These are phyloP conservation scores for Amanita rimosa DNA, from an alignment of 768 basidiomycete species.

Conservation along the genomic window DNA sequence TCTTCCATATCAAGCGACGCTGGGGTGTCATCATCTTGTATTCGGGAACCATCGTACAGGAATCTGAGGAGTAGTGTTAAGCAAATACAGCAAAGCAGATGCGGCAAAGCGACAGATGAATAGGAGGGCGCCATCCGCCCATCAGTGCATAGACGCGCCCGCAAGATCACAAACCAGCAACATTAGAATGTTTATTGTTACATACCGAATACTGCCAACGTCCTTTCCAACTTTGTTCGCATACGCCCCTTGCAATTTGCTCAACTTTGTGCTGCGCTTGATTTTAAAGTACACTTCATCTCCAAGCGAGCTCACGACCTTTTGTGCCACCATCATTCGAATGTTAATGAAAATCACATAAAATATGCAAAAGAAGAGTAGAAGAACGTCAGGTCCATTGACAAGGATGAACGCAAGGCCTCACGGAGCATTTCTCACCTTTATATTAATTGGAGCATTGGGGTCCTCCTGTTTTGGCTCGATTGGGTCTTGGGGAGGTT, in stretches of 20 bases:
- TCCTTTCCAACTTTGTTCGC: constrained; percentile 90
- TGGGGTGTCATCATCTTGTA: constrained; percentile 86
- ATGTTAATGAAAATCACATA: constrained; percentile 1
- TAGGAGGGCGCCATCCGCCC: neutral
- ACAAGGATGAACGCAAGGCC: neutral
- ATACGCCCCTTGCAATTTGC: constrained; percentile 89
- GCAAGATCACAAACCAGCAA: neutral
- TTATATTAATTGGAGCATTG: constrained; percentile 67
- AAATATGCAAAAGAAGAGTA: neutral
- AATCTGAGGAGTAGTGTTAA: constrained; percentile 38
- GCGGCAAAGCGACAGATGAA: neutral
- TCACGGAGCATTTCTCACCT: constrained; percentile 34
- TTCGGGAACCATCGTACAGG: constrained; percentile 81
- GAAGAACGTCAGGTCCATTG: neutral
- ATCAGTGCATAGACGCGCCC: neutral
- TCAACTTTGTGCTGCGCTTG: constrained; percentile 84
- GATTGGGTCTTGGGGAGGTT: constrained; percentile 23
- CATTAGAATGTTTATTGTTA: constrained; percentile 7
- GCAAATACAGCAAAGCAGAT: neutral
- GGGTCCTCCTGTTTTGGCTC: constrained; percentile 44
- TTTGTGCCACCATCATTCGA: constrained; percentile 1
- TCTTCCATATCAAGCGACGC: constrained; percentile 80
- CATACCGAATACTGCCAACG: constrained; percentile 77
- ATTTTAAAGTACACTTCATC: constrained; percentile 98
- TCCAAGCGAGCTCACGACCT: constrained; percentile 69